Evolutionary conservation across 345 rosid species (phyloP).

Genomic region (Eucalyptus brandiana): DNA sequence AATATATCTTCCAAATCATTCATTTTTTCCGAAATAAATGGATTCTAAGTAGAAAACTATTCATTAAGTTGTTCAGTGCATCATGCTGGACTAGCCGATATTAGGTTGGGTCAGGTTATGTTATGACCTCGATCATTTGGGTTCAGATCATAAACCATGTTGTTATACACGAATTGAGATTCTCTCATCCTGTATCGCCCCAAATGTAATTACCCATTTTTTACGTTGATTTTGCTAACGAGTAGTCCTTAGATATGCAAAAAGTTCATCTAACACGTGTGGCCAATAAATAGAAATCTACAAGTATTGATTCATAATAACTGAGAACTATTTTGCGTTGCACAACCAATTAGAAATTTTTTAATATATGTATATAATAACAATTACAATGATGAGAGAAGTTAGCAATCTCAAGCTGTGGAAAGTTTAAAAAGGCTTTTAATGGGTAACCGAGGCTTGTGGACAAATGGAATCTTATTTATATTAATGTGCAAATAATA

Average conservation of each 20-base stretch:
- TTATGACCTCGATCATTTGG: neutral
- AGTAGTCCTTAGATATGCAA: neutral
- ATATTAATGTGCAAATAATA: neutral
- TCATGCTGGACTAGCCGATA: neutral
- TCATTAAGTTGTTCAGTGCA: neutral
- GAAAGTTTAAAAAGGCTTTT: neutral
- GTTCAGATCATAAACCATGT: neutral
- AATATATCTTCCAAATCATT: too few species aligned
- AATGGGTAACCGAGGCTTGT: neutral
- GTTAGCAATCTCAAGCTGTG: neutral
- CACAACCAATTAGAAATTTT: neutral
- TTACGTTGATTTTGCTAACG: neutral
- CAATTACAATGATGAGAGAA: neutral
- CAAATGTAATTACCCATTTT: neutral
- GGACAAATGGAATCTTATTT: neutral
- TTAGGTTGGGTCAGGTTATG: neutral
- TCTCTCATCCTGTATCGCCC: neutral
- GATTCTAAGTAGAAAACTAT: neutral
- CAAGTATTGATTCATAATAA: neutral
- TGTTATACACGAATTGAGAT: neutral
- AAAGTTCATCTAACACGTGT: neutral
- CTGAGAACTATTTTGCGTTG: neutral
- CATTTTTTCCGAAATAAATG: too few species aligned
- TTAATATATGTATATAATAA: neutral
- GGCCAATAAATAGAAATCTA: neutral